Conservation (phyloP, 2,329 filamentous ascomycete species). For the Periconia sp. region DNA sequence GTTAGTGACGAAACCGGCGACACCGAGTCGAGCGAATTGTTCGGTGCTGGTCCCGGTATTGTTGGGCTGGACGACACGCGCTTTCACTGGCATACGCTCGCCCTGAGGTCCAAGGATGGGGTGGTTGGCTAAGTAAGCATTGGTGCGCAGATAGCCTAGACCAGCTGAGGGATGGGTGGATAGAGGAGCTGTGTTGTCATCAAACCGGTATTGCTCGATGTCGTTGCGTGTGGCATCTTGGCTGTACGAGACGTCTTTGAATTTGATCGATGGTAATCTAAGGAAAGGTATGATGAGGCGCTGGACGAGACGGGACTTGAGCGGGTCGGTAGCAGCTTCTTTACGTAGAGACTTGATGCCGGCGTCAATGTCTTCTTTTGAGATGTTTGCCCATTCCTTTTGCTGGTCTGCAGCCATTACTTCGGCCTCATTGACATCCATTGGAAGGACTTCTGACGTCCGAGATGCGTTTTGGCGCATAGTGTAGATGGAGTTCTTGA, state of each 20-base stretch:
- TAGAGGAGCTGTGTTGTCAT: conserved; percentile 50
- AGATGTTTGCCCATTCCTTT: conserved; percentile 34
- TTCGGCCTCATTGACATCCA: conserved; percentile 32
- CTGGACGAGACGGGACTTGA: conserved; percentile 59
- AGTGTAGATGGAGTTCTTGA: conserved; percentile 41
- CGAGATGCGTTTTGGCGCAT: conserved; percentile 27
- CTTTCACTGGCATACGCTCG: conserved; percentile 58
- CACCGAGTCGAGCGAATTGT: conserved; percentile 47
- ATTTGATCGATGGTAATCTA: conserved; percentile 57
- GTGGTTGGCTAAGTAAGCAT: conserved; percentile 63
- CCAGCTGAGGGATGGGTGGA: conserved; percentile 71
- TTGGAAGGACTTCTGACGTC: conserved; percentile 19
- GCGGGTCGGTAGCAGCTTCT: conserved; percentile 52
- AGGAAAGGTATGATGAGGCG: conserved; percentile 61
- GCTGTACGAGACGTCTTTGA: conserved; percentile 29
- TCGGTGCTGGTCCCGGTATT: conserved; percentile 19
- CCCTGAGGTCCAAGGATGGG: conserved; percentile 66
- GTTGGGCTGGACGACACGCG: conserved; percentile 60
- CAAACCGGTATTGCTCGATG: conserved; percentile 29
- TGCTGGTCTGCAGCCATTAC: conserved; percentile 22
- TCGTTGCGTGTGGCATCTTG: conserved; percentile 37
- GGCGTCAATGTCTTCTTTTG: conserved; percentile 27
- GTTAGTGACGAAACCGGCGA: conserved; percentile 52
- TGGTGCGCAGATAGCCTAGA: conserved; percentile 65
- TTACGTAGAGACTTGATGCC: conserved; percentile 50